phyloP scores from a whole-genome alignment of 208 protist genomes.

The Tritrichomonas foetus region DNA sequence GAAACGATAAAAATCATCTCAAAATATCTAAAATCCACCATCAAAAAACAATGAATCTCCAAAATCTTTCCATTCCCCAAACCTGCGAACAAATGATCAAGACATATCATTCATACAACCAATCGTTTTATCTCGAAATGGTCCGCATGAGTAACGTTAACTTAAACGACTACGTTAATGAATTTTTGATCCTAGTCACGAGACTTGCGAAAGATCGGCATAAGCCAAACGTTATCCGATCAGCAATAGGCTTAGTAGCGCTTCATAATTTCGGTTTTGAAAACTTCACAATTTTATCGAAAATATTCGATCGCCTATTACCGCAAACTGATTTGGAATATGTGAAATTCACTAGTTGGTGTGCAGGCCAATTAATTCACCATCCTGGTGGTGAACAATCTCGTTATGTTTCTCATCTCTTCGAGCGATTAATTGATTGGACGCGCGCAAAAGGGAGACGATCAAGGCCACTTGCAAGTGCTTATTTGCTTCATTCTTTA shows the following conservation, averaged over 20 bases:
- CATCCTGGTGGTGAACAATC: conserved; percentile 34
- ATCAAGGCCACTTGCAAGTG: not conserved
- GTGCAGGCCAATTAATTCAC: not conserved
- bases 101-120: not conserved
- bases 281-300: not conserved
- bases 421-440: not conserved
- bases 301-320: not conserved
- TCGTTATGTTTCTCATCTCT: conserved; percentile 39
- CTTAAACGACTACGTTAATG: not conserved
- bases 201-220: not conserved
- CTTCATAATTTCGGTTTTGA: not conserved
- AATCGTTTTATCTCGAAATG: not conserved
- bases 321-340: not conserved
- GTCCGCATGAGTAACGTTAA: not conserved
- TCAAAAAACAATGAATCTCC: not conserved
- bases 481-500: not conserved
- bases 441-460: not conserved
- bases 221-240: not conserved
- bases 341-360: conserved; percentile 11
- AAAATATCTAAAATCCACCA: not conserved
- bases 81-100: not conserved
- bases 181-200: not conserved
- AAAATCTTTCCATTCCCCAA: not conserved
- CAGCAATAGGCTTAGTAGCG: not conserved
- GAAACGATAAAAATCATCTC: not conserved